Base-by-base conservation (phyloP, 2,329 filamentous ascomycete species). In the Exophiala aquamarina region DNA sequence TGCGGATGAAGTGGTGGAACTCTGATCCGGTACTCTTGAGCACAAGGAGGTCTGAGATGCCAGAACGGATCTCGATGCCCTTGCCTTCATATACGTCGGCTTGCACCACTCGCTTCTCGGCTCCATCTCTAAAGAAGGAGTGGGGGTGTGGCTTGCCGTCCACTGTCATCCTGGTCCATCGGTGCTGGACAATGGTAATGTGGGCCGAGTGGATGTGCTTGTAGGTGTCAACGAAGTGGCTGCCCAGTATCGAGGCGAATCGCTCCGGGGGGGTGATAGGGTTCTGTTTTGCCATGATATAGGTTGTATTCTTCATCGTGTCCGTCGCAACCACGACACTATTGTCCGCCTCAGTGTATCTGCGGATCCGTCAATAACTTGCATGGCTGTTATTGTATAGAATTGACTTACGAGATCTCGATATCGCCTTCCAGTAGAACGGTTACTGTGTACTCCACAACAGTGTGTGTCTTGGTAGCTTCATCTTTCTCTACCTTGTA, bases 221-320 rank as follows among this genome's bases (percentile, higher is more conserved):
- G 75, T 98, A 98, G 53, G 77, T 88, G 61, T 87, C 79, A 64
- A 96, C 72, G 73, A 97, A 97, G 76, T 98, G 93, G 58, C 82
- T 79, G 60, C 87, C 90, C 43, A 98, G 76, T 60, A 87, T 86
- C 62, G 85, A 81, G 58, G 87, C 92, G 68, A 89, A 98, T 54
- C 95, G 83, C 76, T 98, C 93, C 0, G 93, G 92, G 13, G 93
- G 91, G 59, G 85, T 89, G 61, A 98, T 87, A 26, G 91, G 88
- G 74, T 94, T 78, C 72, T 94, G 86, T 75, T 95, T 96, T 64
- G 93, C 92, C 65, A 89, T 86, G 72, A 98, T 90, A 76, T 93
- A 95, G 66, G 88, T 84, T 61, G 87, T 97, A 73, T 98, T 95
- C 77, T 98, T 98, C 74, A 97, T 95, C 19, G 90, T 92, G 71